Evolutionary conservation across 768 basidiomycete genomes (phyloP).

Genomic region (Boletus coccyginus): DNA sequence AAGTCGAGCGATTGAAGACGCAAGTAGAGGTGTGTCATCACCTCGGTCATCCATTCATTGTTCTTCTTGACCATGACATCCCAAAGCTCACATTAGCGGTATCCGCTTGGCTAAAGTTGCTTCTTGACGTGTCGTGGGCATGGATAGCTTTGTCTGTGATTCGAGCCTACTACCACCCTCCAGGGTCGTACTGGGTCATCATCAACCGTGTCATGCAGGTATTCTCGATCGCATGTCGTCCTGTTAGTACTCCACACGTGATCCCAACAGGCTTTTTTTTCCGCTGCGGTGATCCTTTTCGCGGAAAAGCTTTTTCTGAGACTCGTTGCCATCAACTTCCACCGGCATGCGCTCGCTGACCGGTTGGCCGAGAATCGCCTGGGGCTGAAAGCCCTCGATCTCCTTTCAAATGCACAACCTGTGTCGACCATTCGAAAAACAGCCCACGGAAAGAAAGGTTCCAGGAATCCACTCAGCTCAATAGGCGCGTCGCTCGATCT

Average conservation of each 20-base stretch:
- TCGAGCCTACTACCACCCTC: slow-evolving; percentile 53
- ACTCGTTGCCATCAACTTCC: slow-evolving; percentile 79
- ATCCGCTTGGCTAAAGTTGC: slow-evolving; percentile 67
- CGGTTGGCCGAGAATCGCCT: slow-evolving; percentile 67
- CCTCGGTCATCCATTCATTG: neutral
- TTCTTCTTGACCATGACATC: neutral
- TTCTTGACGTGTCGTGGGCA: slow-evolving; percentile 63
- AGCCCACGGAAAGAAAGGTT: slow-evolving; percentile 45
- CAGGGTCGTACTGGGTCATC: slow-evolving; percentile 63
- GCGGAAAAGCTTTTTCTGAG: slow-evolving; percentile 63
- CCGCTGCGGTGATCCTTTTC: slow-evolving; percentile 42
- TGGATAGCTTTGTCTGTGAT: slow-evolving; percentile 74
- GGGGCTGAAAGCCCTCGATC: slow-evolving; percentile 68
- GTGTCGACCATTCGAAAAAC: slow-evolving; percentile 33
- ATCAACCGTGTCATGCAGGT: slow-evolving; percentile 74
- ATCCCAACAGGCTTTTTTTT: slow-evolving; percentile 42
- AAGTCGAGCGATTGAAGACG: slow-evolving; percentile 63
- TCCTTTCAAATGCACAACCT: slow-evolving; percentile 64
- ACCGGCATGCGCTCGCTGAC: slow-evolving; percentile 72
- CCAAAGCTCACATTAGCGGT: slow-evolving; percentile 64
- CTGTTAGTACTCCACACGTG: slow-evolving; percentile 3
- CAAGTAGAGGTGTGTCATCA: slow-evolving; percentile 56
- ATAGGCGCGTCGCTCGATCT: slow-evolving; percentile 38
- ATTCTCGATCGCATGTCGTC: slow-evolving; percentile 3
- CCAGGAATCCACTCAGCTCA: slow-evolving; percentile 39